A percentile compares a stretch with the other conserved stretches of the same genome.
phyloP scores from a whole-genome alignment of 257 asterid genomes.

The Pogostemon cablin region DNA sequence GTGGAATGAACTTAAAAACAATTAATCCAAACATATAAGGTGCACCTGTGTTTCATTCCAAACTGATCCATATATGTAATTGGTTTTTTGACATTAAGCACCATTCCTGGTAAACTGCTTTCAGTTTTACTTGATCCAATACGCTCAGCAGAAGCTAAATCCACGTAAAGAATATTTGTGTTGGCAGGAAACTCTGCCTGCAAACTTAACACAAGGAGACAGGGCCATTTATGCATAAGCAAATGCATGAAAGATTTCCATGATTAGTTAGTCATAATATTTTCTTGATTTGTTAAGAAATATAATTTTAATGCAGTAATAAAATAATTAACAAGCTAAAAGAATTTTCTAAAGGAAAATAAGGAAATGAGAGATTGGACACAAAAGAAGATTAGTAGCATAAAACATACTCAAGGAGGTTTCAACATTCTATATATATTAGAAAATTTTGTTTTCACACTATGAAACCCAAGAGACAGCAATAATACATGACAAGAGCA shows the following conservation, averaged over 20 bases:
- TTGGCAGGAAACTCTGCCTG: conserved; percentile 94
- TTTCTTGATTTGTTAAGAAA: neutral
- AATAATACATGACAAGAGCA: conserved; percentile 10
- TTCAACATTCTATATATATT: neutral
- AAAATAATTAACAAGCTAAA: conserved; percentile 11
- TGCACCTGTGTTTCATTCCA: conserved; percentile 82
- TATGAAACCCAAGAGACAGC: conserved; percentile 1
- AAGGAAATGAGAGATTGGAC: neutral
- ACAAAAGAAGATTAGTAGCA: neutral
- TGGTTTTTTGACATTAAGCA: conserved; percentile 85
- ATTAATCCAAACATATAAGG: conserved; percentile 25
- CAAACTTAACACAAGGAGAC: conserved; percentile 59
- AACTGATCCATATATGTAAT: conserved; percentile 75
- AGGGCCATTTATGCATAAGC: conserved; percentile 13
- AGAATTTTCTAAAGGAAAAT: neutral
- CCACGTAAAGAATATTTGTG: conserved; percentile 92
- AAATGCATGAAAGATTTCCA: conserved; percentile 13
- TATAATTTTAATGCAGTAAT: neutral
- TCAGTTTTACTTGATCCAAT: conserved; percentile 72
- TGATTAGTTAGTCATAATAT: conserved; percentile 26
- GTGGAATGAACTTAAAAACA: conserved; percentile 13
- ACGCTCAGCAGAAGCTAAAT: conserved; percentile 84
- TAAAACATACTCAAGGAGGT: conserved; percentile 2
- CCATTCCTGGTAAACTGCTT: conserved; percentile 90
- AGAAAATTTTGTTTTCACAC: neutral